Evolutionary conservation across 2,329 filamentous ascomycete species (phyloP).

Genomic region (Penicillium sp.): DNA sequence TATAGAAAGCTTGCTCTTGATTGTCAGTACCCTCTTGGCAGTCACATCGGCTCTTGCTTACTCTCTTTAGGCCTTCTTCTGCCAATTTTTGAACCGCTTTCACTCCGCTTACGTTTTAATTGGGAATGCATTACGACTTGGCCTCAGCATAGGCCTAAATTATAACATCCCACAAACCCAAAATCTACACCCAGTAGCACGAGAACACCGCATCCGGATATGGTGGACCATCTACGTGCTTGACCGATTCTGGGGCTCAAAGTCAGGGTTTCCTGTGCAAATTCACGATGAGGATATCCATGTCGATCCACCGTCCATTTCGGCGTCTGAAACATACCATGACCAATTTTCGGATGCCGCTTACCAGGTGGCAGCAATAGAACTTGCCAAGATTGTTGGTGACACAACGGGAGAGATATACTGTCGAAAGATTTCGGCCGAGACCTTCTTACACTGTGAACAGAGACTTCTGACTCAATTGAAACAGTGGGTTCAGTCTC

Average conservation of each 20-base stretch:
- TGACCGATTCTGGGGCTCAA: conserved; percentile 46
- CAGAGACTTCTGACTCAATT: conserved; percentile 35
- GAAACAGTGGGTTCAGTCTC: conserved; percentile 29
- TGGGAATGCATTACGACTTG: conserved; percentile 39
- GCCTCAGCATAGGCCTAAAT: conserved; percentile 42
- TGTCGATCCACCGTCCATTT: conserved; percentile 32
- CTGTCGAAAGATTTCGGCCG: conserved; percentile 25
- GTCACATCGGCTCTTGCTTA: neutral
- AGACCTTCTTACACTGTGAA: conserved; percentile 33
- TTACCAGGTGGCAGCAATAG: conserved; percentile 29
- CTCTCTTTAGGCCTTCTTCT: conserved; percentile 24
- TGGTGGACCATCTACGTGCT: conserved; percentile 36
- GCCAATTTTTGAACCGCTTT: conserved; percentile 29
- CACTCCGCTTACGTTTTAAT: conserved; percentile 30
- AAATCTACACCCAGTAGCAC: conserved; percentile 32
- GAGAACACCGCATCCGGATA: conserved; percentile 29
- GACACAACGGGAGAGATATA: conserved; percentile 27
- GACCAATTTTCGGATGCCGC: conserved; percentile 34
- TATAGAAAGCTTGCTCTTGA: conserved; percentile 39
- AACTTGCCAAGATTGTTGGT: conserved; percentile 30
- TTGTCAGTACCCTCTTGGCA: conserved; percentile 23
- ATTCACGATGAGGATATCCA: conserved; percentile 47
- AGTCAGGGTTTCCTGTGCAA: conserved; percentile 47
- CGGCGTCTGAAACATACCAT: conserved; percentile 15
- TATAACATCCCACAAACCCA: conserved; percentile 31